Evolutionary conservation across 495 filamentous ascomycete genomes (phyloP).

Genomic region (Cairneyella variabilis): DNA sequence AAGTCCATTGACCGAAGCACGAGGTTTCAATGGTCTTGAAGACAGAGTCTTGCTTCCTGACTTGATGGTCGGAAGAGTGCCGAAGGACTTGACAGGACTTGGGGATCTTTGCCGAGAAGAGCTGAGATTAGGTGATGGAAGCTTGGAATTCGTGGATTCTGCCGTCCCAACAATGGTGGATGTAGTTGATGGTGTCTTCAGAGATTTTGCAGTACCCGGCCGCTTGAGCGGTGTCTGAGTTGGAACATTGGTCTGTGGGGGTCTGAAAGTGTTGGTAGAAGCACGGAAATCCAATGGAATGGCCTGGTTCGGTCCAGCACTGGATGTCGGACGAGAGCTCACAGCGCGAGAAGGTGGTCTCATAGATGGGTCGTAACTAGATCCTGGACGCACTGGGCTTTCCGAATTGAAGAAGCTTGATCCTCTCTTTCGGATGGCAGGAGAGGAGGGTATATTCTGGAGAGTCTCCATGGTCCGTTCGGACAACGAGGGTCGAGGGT

Average conservation of each 20-base stretch:
- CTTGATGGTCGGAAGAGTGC: constrained; percentile 28
- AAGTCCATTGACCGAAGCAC: constrained; percentile 51
- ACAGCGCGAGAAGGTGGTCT: constrained; percentile 45
- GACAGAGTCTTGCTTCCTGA: constrained; percentile 47
- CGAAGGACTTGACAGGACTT: constrained; percentile 37
- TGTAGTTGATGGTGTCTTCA: constrained; percentile 10
- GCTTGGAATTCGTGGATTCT: constrained; percentile 3
- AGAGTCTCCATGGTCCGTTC: constrained; percentile 68
- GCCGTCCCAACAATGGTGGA: neutral
- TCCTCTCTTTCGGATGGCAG: constrained; percentile 47
- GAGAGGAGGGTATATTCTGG: constrained; percentile 60
- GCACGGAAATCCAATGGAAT: constrained; percentile 27
- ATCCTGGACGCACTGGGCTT: constrained; percentile 47
- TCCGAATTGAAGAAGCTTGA: constrained; percentile 60
- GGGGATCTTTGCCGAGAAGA: constrained; percentile 32
- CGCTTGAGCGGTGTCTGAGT: constrained; percentile 19
- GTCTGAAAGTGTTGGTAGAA: constrained; percentile 21
- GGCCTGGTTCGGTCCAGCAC: constrained; percentile 33
- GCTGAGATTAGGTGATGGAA: constrained; percentile 24
- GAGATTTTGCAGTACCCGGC: constrained; percentile 2
- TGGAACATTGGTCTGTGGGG: constrained; percentile 28
- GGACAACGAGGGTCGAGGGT: constrained; percentile 51
- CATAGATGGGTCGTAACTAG: constrained; percentile 20
- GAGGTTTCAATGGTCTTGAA: constrained; percentile 45
- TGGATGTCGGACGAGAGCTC: constrained; percentile 39